Base-by-base conservation (phyloP, 225 moss, liverwort and hornwort genomes). In the Physcomitrellopsis africana region DNA sequence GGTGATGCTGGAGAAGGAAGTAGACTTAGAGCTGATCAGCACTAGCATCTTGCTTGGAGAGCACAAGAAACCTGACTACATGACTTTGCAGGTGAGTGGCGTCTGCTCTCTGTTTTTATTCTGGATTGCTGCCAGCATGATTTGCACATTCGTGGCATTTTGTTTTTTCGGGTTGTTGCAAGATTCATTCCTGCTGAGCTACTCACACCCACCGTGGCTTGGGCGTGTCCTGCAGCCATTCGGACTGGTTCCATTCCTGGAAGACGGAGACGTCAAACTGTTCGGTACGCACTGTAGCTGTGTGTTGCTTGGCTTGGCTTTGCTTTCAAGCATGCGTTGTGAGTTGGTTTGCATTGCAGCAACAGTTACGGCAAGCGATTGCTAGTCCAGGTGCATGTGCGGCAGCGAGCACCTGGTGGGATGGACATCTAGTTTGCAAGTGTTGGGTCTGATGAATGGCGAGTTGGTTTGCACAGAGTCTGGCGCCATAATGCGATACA, bases 401-500 rank as follows among this genome's bases (percentile, higher is more conserved):
- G 18, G 17, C n/a, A 46, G 12, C 15, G 32, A 6, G n/a, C 53
- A 14, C 37, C 26, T 27, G 27, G 32, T 5, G 7, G 32, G 7
- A 2, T 37, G 32, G 7, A 37, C 32, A 37, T 2, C 32, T 37
- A 37, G 32, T 37, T 37, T 26, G 0, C 11, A 43, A 63, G n/a
- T 27, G 1, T 26, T 2, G n/a, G 27, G 32, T 37, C 3, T 24
- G 19, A 58, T 43, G 12, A 11, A 15, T 0, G 8, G 8, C 12
- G 19, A 44, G 54, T 6, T 42, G 61, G 12, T 51, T 18, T n/a
- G 23, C 7, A 11, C 72, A 91, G 90, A 92, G 74, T 90, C 92
- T 24, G 83, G 90, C 9, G 90, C 92, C 15, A 90, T 92, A 48
- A 26, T 52, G 10, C 74, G 90, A 42, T 81, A 78, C 64, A 65